Evolutionary conservation across 495 filamentous ascomycete species (phyloP).

Genomic region (Penicillium simplicissimum): DNA sequence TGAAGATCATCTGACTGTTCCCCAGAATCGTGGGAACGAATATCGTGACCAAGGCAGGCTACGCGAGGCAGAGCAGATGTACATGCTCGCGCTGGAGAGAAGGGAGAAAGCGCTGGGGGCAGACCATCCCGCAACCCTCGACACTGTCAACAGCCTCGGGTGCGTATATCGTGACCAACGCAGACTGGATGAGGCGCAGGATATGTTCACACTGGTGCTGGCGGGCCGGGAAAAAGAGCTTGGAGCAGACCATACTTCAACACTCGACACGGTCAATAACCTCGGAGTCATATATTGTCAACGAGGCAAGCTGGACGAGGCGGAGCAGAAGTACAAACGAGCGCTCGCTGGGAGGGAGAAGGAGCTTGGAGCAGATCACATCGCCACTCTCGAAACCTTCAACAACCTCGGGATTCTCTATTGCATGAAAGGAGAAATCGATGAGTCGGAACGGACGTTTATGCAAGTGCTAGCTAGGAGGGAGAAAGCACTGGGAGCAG

Average conservation of each 20-base stretch:
- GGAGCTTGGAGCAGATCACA: neutral
- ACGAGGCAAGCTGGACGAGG: slow-evolving; percentile 34
- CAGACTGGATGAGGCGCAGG: slow-evolving; percentile 16
- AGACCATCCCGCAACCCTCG: no score
- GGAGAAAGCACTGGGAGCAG: slow-evolving; percentile 30
- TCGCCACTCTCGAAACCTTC: neutral
- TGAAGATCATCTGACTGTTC: no score
- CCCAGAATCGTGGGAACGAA: no score
- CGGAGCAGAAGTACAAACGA: slow-evolving; percentile 9
- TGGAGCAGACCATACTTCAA: neutral
- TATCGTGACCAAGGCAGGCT: no score
- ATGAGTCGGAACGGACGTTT: slow-evolving; percentile 29
- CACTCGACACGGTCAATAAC: neutral
- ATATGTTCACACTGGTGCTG: slow-evolving; percentile 10
- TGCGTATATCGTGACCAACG: neutral
- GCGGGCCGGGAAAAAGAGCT: neutral
- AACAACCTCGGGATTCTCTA: slow-evolving; percentile 25
- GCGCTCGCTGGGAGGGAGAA: neutral
- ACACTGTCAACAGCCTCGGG: neutral
- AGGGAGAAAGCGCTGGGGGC: no score
- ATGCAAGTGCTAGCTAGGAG: slow-evolving; percentile 27
- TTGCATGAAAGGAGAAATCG: slow-evolving; percentile 23
- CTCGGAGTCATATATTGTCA: slow-evolving; percentile 11
- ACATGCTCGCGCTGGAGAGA: no score
- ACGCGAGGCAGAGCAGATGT: no score